Base-by-base conservation (phyloP, 176 grass and related monocot genomes). In the Aegilops speltoides region DNA sequence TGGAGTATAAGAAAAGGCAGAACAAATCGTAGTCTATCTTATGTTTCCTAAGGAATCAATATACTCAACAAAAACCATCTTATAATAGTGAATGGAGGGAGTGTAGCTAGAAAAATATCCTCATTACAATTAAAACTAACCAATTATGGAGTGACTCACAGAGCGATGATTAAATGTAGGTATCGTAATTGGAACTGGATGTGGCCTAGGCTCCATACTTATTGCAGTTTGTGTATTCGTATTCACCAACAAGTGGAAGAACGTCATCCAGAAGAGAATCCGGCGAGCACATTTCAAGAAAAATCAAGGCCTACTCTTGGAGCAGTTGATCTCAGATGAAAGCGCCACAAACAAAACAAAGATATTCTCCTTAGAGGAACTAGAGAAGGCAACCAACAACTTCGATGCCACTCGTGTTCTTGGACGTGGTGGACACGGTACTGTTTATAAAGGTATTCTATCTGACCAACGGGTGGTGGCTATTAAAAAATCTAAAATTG, bases 351-450 rank as follows among this genome's bases (percentile, higher is more conserved):
- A 82, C 19, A 88, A 82, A 63, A 62, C 89, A 54, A 88, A 45
- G 33, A 86, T 88, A 48, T 92, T 92, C 68, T 85, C 61, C 4
- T 65, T 79, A n/a, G 77, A 73, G 37, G 82, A 88, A 41, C 61
- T 89, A 52, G 86, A 92, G 52, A 78, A 72, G 69, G 69, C 69
- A 41, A 72, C 69, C 20, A 41, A 72, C 69, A 72, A 72, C 69
- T 72, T 72, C 1, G 69, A 41, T 72, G 22, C 2, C 2, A 40
- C 69, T 41, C 69, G 34, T 41, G 36, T 72, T 72, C 36, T 72
- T 41, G 69, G 69, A 8, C 69, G 22, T 15, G 69, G 36, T 14
- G 69, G 69, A 23, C 69, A 72, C 0, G 69, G 69, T 23, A 72
- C 3, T 1, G 11, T 45, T 4, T 45, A 45, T 4, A 45, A 45